Conservation (phyloP, 192 early-diverging fungal species). For the Rhizoclosmatium sp. region DNA sequence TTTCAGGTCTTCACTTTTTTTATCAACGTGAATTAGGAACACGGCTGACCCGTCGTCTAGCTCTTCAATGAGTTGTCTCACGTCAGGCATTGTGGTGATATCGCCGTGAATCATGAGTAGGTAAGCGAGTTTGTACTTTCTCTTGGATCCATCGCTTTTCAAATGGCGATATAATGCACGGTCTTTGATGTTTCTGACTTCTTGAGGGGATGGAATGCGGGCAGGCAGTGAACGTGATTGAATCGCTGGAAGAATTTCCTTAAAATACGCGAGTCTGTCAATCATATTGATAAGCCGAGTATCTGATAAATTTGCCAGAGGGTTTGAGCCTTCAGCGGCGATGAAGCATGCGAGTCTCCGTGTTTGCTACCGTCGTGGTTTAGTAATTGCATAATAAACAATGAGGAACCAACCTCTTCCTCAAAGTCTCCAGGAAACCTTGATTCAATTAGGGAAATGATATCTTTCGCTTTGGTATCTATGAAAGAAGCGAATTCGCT, state of each 20-base stretch:
- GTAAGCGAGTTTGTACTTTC: constrained; percentile 54
- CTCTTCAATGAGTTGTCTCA: constrained; percentile 40
- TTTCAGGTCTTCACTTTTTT: background rate
- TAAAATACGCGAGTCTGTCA: constrained; percentile 39
- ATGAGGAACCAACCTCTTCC: constrained; percentile 9
- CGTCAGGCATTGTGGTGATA: background rate
- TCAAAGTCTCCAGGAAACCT: constrained; percentile 8
- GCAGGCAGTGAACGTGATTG: background rate
- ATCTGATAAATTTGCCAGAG: constrained; percentile 42
- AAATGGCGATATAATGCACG: background rate
- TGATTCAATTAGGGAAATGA: background rate
- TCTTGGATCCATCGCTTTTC: constrained; percentile 32
- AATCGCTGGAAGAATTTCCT: constrained; percentile 33
- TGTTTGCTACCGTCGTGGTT: constrained; percentile 34
- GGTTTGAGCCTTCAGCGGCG: constrained; percentile 50
- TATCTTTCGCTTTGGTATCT: constrained; percentile 42
- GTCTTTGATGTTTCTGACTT: no score
- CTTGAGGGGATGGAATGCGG: no score
- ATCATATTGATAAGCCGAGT: constrained; percentile 43
- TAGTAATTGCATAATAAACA: background rate
- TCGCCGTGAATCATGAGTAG: constrained; percentile 55
- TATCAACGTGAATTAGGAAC: constrained; percentile 57
- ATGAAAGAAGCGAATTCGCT: constrained; percentile 41
- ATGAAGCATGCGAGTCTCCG: constrained; percentile 52
- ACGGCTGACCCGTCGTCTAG: constrained; percentile 53